A percentile compares a stretch with the other conserved stretches of the same genome.
These are phyloP conservation scores for Neofusicoccum parvum DNA, from an alignment of 2,329 filamentous ascomycete species.

Conservation along the genomic window DNA sequence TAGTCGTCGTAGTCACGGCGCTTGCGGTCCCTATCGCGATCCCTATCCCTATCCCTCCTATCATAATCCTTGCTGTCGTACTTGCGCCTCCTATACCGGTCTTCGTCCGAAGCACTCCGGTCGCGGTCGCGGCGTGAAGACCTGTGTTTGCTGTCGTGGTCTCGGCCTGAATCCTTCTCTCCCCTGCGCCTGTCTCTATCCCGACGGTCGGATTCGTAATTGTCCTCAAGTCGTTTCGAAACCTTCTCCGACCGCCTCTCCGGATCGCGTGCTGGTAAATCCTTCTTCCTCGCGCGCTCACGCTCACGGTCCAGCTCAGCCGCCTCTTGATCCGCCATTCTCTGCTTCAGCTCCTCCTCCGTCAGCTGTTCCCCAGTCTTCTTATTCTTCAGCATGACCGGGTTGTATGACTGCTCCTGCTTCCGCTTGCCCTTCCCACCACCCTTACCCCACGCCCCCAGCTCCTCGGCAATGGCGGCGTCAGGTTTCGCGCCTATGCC, in stretches of 20 bases:
- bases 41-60: constrained; percentile 1
- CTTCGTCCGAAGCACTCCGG: constrained; percentile 17
- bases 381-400: constrained; percentile 63
- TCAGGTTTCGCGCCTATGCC: constrained; percentile 88
- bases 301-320: constrained; percentile 43
- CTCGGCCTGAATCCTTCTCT: constrained; percentile 21
- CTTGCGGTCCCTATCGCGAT: constrained; percentile 12
- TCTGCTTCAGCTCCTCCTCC: constrained; percentile 61
- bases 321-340: constrained; percentile 53
- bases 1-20: background rate
- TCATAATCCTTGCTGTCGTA: constrained; percentile 20
- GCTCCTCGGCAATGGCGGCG: constrained; percentile 63
- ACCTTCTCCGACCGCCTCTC: constrained; percentile 29
- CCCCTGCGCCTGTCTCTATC: constrained; percentile 13
- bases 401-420: constrained; percentile 59
- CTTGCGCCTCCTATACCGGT: constrained; percentile 5
- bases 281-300: constrained; percentile 30
- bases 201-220: constrained; percentile 19
- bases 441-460: constrained; percentile 77
- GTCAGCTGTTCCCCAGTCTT: constrained; percentile 64
- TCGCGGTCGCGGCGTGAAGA: constrained; percentile 25
- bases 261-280: constrained; percentile 29
- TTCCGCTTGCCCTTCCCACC: constrained; percentile 50
- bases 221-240: constrained; percentile 20
- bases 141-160: constrained; percentile 23